Conservation (phyloP, 306 rosid genomes). For the Medicago truncatula region MtrunA17r5.0-ANR NC_053046.1:11329001-11329500, state of each 20-base stretch:
- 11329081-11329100: slow-evolving; percentile 17
- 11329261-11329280: slow-evolving; percentile 65
- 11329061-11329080: slow-evolving; percentile 17
- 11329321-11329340: background rate
- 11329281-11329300: slow-evolving; percentile 27
- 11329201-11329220: slow-evolving; percentile 82
- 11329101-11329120: slow-evolving; percentile 29
- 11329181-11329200: slow-evolving; percentile 65
- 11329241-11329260: slow-evolving; percentile 98
- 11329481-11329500: slow-evolving; percentile 28
- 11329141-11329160: slow-evolving; percentile 49
- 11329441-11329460: slow-evolving; percentile 23
- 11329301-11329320: slow-evolving; percentile 10
- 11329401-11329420: slow-evolving; percentile 47
- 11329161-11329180: slow-evolving; percentile 77
- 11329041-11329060: slow-evolving; percentile 21
- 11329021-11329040: slow-evolving; percentile 29
- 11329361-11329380: slow-evolving; percentile 89
- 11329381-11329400: slow-evolving; percentile 98
- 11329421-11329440: slow-evolving; percentile 32
- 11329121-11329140: slow-evolving; percentile 26
- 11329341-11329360: slow-evolving; percentile 69
- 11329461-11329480: slow-evolving; percentile 35
- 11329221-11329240: slow-evolving; percentile 93
- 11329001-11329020: background rate